A percentile compares a stretch with the other conserved stretches of the same genome.
Conservation (phyloP, 495 filamentous ascomycete species). For the Venustampulla echinocandica region DNA sequence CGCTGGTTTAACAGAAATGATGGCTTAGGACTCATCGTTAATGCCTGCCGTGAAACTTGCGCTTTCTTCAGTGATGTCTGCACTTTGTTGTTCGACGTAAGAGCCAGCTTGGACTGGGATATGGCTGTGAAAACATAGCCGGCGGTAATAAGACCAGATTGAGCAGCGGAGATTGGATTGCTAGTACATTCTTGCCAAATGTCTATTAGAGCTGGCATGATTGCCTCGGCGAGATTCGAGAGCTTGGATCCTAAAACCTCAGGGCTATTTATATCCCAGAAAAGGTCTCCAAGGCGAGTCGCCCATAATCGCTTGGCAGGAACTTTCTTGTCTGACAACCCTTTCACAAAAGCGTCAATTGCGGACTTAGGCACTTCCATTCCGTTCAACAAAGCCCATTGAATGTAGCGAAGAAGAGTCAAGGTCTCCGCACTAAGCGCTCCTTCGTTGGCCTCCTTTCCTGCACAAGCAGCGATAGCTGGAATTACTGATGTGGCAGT, state of each 20-base stretch:
- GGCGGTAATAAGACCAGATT: slow-evolving; percentile 64
- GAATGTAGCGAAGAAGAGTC: slow-evolving; percentile 54
- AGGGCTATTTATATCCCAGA: slow-evolving; percentile 47
- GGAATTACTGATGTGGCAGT: slow-evolving; percentile 57
- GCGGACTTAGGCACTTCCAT: slow-evolving; percentile 52
- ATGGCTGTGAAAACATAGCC: slow-evolving; percentile 68
- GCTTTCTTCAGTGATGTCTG: slow-evolving; percentile 46
- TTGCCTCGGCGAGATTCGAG: slow-evolving; percentile 47
- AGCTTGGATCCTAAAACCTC: slow-evolving; percentile 35
- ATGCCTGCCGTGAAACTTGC: slow-evolving; percentile 50
- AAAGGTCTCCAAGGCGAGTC: slow-evolving; percentile 59
- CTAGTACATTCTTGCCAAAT: slow-evolving; percentile 64
- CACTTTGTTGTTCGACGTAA: slow-evolving; percentile 33
- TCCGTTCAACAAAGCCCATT: slow-evolving; percentile 47
- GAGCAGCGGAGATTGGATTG: slow-evolving; percentile 67
- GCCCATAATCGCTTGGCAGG: slow-evolving; percentile 76
- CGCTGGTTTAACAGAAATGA: slow-evolving; percentile 79
- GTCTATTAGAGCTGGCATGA: slow-evolving; percentile 59
- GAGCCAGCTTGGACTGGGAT: slow-evolving; percentile 34
- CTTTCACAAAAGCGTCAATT: slow-evolving; percentile 66
- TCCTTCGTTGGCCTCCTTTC: slow-evolving; percentile 80
- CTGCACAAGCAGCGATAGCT: slow-evolving; percentile 51
- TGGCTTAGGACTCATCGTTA: slow-evolving; percentile 60
- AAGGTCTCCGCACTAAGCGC: slow-evolving; percentile 67
- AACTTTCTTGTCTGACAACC: slow-evolving; percentile 72